Evolutionary conservation across 2,329 filamentous ascomycete genomes (phyloP).

Genomic region (Fusarium torulosum): DNA sequence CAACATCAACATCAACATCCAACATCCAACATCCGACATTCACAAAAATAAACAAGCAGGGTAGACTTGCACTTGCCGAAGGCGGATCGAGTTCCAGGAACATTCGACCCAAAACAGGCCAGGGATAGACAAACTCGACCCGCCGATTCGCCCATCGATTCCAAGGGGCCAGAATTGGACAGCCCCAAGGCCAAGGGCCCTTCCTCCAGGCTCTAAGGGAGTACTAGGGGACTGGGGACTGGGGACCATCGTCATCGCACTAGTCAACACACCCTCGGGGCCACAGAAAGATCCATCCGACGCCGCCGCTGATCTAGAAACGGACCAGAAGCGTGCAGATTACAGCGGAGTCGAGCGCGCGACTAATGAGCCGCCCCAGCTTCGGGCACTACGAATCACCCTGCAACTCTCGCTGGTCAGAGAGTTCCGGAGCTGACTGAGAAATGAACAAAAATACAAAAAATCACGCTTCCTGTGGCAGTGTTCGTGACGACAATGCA

Average conservation of each 20-base stretch:
- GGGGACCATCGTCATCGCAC: slow-evolving; percentile 37
- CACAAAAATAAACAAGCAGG: slow-evolving; percentile 29
- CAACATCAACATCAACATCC: not conserved
- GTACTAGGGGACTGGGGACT: not conserved
- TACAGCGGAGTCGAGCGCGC: slow-evolving; percentile 36
- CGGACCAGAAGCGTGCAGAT: slow-evolving; percentile 49
- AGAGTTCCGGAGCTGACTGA: slow-evolving; percentile 18
- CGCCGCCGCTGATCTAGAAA: slow-evolving; percentile 50
- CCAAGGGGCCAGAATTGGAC: slow-evolving; percentile 24
- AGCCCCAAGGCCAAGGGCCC: slow-evolving; percentile 25
- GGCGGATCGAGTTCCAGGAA: slow-evolving; percentile 38
- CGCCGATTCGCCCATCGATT: slow-evolving; percentile 36
- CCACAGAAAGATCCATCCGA: slow-evolving; percentile 43
- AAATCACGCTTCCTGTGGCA: slow-evolving; percentile 31
- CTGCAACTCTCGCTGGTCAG: slow-evolving; percentile 40
- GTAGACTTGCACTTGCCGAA: slow-evolving; percentile 34
- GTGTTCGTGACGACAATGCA: slow-evolving; percentile 27
- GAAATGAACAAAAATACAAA: slow-evolving; percentile 4
- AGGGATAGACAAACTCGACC: slow-evolving; percentile 40
- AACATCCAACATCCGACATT: not conserved
- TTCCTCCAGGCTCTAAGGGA: slow-evolving; percentile 3
- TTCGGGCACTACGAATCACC: slow-evolving; percentile 46
- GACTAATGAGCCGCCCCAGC: slow-evolving; percentile 48
- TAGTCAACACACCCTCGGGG: slow-evolving; percentile 28
- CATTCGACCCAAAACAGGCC: slow-evolving; percentile 40